These are phyloP conservation scores for Taphrina populina DNA, from an alignment of 1,139 yeast species.

Conservation along the genomic window DNA sequence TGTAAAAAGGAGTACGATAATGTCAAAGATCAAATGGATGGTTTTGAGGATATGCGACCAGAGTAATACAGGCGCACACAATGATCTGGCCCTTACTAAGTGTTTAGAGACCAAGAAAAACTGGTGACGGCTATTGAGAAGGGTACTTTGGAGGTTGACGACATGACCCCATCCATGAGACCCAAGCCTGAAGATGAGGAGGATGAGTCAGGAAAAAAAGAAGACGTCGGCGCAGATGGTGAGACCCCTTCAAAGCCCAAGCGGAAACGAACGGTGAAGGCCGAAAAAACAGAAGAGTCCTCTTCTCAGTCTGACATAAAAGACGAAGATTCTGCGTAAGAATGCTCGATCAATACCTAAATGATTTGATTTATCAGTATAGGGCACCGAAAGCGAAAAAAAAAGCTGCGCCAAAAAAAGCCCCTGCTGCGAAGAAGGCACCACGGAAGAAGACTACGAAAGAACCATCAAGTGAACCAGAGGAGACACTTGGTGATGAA, in stretches of 20 bases:
- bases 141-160: constrained; percentile 4
- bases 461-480: constrained; percentile 1
- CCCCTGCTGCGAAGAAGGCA: constrained; percentile 32
- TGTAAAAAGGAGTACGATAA: constrained; percentile 8
- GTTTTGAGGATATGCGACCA: constrained; percentile 3
- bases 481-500: neutral
- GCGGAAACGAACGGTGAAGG: constrained; percentile 4
- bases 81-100: neutral
- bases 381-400: too few species aligned
- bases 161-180: constrained; percentile 8
- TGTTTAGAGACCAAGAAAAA: constrained; percentile 5
- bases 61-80: neutral
- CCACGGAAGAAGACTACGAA: constrained; percentile 24
- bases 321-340: neutral
- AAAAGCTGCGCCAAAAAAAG: constrained; percentile 39
- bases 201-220: neutral
- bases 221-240: neutral
- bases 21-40: constrained; percentile 17
- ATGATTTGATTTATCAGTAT: neutral
- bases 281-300: too few species aligned
- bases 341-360: neutral
- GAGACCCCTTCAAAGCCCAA: neutral
- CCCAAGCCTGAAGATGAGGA: constrained; percentile 1
- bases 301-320: neutral
- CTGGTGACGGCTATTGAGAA: constrained; percentile 7